Conservation (phyloP, 2,329 filamentous ascomycete genomes). For the Trichoderma brevicompactum region DNA sequence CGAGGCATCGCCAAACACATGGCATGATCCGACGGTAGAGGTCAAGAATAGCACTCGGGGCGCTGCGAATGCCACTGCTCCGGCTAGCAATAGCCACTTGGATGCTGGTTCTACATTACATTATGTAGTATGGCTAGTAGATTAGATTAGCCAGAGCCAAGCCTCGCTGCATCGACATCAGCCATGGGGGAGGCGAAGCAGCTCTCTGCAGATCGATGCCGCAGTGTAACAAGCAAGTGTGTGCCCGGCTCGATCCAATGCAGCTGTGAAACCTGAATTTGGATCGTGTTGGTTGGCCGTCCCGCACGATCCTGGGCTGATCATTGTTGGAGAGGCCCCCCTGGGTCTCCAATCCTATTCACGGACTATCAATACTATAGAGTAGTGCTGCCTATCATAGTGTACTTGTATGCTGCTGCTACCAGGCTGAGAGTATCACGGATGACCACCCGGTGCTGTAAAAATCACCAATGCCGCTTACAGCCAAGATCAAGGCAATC, state of each 20-base stretch:
- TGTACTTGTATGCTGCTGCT: no score
- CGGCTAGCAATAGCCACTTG: not conserved
- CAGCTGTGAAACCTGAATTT: slow-evolving; percentile 13
- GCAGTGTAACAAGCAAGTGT: slow-evolving; percentile 15
- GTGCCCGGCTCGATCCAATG: slow-evolving; percentile 11
- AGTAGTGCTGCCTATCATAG: no score
- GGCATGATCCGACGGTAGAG: slow-evolving; percentile 15
- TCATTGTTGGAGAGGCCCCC: not conserved
- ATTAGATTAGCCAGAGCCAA: slow-evolving; percentile 16
- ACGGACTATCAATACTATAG: no score
- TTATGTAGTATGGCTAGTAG: not conserved
- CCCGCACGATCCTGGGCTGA: not conserved
- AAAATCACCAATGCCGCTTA: not conserved
- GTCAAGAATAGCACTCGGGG: slow-evolving; percentile 12
- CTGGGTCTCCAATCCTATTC: not conserved
- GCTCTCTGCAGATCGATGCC: slow-evolving; percentile 26
- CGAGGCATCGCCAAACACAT: slow-evolving; percentile 4
- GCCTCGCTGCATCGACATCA: not conserved
- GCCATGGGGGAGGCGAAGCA: slow-evolving; percentile 28
- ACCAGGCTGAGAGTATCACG: no score
- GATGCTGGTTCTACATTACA: not conserved
- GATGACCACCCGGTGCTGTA: not conserved
- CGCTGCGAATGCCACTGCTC: not conserved
- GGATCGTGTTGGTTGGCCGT: not conserved
- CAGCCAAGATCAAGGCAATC: not conserved